phyloP scores from a whole-genome alignment of 176 grass and related monocot genomes.

The Oryza officinalis region DNA sequence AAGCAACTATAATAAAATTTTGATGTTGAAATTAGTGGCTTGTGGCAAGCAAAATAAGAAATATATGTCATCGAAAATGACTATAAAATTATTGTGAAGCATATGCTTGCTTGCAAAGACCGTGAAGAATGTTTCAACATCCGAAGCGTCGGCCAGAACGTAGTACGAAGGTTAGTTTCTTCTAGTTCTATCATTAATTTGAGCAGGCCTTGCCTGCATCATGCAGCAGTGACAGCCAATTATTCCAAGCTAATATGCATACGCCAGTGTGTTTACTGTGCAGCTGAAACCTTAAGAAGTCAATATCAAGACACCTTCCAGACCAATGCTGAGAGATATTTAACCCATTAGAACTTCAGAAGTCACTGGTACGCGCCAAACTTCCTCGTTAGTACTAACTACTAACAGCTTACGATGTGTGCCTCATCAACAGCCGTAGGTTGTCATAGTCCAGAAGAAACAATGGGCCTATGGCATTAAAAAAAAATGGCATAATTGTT shows the following conservation, averaged over 20 bases:
- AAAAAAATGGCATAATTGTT: neutral
- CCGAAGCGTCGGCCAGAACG: neutral
- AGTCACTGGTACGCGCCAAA: neutral
- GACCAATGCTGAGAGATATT: neutral
- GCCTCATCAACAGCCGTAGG: neutral
- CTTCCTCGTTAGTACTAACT: neutral
- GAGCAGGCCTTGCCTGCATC: slow-evolving; percentile 23
- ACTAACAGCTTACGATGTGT: neutral
- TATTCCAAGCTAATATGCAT: neutral
- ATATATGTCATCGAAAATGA: slow-evolving; percentile 23
- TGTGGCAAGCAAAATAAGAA: neutral
- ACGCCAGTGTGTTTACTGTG: neutral
- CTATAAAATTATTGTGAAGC: neutral
- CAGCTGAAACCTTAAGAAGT: neutral
- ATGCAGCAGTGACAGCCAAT: slow-evolving; percentile 29
- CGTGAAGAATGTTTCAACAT: slow-evolving; percentile 25
- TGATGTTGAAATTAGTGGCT: neutral
- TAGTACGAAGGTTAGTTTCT: neutral
- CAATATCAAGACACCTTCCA: neutral
- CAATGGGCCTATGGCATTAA: neutral
- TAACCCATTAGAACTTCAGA: neutral
- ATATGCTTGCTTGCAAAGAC: slow-evolving; percentile 31
- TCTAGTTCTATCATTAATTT: slow-evolving; percentile 11
- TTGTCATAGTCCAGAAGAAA: neutral
- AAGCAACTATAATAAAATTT: neutral